phyloP scores from a whole-genome alignment of 2,329 filamentous ascomycete genomes.

The Fusarium proliferatum region DNA sequence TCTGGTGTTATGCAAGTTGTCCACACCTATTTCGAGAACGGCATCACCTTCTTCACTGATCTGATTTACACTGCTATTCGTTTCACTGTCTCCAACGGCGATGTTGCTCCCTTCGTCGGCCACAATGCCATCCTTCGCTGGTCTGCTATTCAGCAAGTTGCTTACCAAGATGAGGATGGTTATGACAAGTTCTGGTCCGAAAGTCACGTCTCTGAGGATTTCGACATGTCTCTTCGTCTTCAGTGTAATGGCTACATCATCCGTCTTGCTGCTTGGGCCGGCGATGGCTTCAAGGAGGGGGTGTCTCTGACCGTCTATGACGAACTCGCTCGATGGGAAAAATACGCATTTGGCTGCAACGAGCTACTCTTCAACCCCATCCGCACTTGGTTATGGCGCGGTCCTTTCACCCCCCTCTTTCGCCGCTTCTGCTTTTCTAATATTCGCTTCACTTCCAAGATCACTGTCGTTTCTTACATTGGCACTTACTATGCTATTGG shows the following conservation, averaged over 20 bases:
- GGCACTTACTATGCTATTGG: slow-evolving; percentile 85
- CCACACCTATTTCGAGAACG: slow-evolving; percentile 77
- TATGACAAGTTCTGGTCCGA: slow-evolving; percentile 87
- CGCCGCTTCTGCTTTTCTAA: slow-evolving; percentile 76
- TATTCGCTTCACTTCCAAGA: slow-evolving; percentile 80
- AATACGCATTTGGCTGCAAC: slow-evolving; percentile 87
- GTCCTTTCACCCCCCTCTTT: slow-evolving; percentile 85
- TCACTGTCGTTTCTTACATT: slow-evolving; percentile 81
- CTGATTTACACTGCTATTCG: slow-evolving; percentile 81
- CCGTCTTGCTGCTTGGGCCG: slow-evolving; percentile 77
- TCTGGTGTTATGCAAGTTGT: slow-evolving; percentile 85
- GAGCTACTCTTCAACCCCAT: slow-evolving; percentile 85
- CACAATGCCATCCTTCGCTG: slow-evolving; percentile 82
- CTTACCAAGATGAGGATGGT: slow-evolving; percentile 75
- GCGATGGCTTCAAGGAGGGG: slow-evolving; percentile 84
- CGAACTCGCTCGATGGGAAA: slow-evolving; percentile 86
- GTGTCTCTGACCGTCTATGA: slow-evolving; percentile 88
- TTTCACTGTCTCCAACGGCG: slow-evolving; percentile 80
- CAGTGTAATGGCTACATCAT: slow-evolving; percentile 79
- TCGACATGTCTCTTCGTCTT: slow-evolving; percentile 83
- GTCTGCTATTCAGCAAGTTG: slow-evolving; percentile 79
- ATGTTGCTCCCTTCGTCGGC: slow-evolving; percentile 83
- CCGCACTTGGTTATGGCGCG: slow-evolving; percentile 75
- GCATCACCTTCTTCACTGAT: slow-evolving; percentile 78
- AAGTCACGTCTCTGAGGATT: slow-evolving; percentile 82